phyloP scores from a whole-genome alignment of 805 yeast species.

The Starmera quercuum region DNA sequence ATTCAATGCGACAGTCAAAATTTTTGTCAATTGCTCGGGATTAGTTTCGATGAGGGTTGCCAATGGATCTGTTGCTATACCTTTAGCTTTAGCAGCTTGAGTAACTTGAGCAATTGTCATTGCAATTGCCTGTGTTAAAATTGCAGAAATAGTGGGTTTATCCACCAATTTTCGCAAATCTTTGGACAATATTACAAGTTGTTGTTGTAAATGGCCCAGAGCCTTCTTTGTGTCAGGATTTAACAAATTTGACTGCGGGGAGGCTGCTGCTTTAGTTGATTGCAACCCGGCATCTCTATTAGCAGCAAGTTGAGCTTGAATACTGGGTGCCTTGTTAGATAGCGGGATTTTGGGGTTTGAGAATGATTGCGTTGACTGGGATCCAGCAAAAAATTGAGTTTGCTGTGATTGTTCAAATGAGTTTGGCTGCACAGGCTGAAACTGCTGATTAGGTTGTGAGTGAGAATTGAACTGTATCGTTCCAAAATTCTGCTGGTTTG shows the following conservation, averaged over 20 bases:
- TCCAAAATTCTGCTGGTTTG: constrained; percentile 1
- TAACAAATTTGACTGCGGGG: constrained; percentile 20
- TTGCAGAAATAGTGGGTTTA: constrained; percentile 75
- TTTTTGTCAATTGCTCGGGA: constrained; percentile 73
- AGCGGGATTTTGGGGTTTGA: constrained; percentile 1
- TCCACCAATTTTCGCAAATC: constrained; percentile 62
- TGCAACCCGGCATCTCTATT: constrained; percentile 18
- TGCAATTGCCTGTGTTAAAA: constrained; percentile 85
- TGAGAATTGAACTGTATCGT: not conserved
- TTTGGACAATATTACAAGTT: constrained; percentile 71
- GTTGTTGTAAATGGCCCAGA: constrained; percentile 78
- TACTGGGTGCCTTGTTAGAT: constrained; percentile 15
- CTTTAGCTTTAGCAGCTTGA: constrained; percentile 80
- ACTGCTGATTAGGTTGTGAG: not conserved
- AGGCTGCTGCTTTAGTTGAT: constrained; percentile 22
- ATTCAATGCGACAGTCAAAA: constrained; percentile 72
- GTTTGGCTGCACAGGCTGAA: not conserved
- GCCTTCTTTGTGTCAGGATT: constrained; percentile 47
- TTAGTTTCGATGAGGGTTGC: constrained; percentile 73
- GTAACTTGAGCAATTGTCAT: constrained; percentile 88
- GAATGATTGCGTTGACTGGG: too few species aligned
- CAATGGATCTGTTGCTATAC: constrained; percentile 71
- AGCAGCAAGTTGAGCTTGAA: constrained; percentile 23
- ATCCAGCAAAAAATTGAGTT: too few species aligned
- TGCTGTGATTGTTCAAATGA: constrained; percentile 3